A percentile compares a stretch with the other conserved stretches of the same genome.
Evolutionary conservation across 2,329 filamentous ascomycete genomes (phyloP).

Genomic region (Sarocladiaceae sp.): DNA sequence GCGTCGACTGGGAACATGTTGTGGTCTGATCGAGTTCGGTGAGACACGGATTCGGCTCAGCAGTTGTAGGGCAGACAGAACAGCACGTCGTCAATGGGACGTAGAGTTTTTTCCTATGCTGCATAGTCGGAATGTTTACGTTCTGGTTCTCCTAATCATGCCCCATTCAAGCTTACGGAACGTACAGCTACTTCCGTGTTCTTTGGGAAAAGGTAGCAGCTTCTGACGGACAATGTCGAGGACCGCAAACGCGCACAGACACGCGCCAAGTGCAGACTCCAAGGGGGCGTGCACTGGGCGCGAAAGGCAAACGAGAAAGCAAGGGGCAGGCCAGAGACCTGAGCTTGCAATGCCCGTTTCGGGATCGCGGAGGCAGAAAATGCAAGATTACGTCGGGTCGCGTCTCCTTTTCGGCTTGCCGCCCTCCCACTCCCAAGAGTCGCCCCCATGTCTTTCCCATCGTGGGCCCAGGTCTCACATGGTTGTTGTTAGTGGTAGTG

Average conservation of each 20-base stretch:
- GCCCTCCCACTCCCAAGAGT: neutral
- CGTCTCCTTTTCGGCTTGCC: slow-evolving; percentile 8
- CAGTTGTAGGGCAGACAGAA: no score
- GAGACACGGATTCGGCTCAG: no score
- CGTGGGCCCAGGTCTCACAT: slow-evolving; percentile 5
- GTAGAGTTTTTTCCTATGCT: neutral
- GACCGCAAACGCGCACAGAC: neutral
- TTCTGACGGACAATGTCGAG: neutral
- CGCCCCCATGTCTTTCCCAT: slow-evolving; percentile 2
- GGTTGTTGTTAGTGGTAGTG: no score
- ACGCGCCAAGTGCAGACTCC: neutral
- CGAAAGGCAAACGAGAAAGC: neutral
- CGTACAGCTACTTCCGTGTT: no score
- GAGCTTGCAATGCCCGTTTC: neutral
- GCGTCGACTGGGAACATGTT: no score
- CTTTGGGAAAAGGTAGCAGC: no score
- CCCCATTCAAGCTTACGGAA: no score
- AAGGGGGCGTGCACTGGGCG: no score
- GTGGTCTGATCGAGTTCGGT: no score
- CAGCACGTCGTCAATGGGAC: no score
- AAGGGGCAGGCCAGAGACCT: neutral
- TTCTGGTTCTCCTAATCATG: no score
- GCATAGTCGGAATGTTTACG: no score
- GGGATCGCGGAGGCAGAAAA: slow-evolving; percentile 5
- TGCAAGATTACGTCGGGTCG: slow-evolving; percentile 10